These are phyloP conservation scores for Aureobasidium mangrovei DNA, from an alignment of 2,329 filamentous ascomycete genomes.

Conservation along the genomic window DNA sequence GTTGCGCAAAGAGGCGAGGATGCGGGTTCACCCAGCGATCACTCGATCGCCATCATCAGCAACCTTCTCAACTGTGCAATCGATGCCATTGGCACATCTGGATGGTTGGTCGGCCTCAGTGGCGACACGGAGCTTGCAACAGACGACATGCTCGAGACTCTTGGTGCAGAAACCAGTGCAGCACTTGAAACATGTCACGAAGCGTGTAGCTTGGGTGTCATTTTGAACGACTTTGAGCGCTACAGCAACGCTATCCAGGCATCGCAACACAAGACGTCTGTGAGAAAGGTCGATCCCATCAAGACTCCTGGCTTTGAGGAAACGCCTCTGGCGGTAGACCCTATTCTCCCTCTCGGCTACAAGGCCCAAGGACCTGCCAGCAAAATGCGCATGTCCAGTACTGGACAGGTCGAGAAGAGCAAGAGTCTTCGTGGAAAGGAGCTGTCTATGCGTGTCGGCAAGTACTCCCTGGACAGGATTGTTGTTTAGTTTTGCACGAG, in stretches of 20 bases:
- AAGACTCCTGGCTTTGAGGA: conserved; percentile 41
- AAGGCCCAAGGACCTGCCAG: conserved; percentile 39
- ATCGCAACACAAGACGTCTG: conserved; percentile 24
- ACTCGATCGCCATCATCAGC: conserved; percentile 61
- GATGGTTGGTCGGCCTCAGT: conserved; percentile 60
- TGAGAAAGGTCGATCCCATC: conserved; percentile 21
- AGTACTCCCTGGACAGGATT: conserved; percentile 76
- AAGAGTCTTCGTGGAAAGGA: conserved; percentile 67
- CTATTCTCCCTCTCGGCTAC: conserved; percentile 63
- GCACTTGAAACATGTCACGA: conserved; percentile 66
- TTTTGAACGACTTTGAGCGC: conserved; percentile 57
- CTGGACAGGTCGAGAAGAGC: conserved; percentile 50
- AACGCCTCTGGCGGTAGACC: conserved; percentile 34
- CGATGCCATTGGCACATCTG: conserved; percentile 64
- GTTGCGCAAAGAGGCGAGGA: conserved; percentile 40
- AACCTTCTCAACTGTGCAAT: conserved; percentile 64
- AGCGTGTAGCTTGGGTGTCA: conserved; percentile 53
- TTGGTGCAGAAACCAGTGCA: conserved; percentile 61
- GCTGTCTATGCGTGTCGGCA: conserved; percentile 68
- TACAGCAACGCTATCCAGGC: conserved; percentile 31
- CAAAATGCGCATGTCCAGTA: conserved; percentile 33
- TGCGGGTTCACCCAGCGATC: conserved; percentile 50
- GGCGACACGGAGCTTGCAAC: conserved; percentile 44
- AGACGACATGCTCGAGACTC: conserved; percentile 54
- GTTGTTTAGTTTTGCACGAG: conserved; percentile 1